These are phyloP conservation scores for Clathrus columnatus DNA, from an alignment of 768 basidiomycete genomes.

Conservation along the genomic window DNA sequence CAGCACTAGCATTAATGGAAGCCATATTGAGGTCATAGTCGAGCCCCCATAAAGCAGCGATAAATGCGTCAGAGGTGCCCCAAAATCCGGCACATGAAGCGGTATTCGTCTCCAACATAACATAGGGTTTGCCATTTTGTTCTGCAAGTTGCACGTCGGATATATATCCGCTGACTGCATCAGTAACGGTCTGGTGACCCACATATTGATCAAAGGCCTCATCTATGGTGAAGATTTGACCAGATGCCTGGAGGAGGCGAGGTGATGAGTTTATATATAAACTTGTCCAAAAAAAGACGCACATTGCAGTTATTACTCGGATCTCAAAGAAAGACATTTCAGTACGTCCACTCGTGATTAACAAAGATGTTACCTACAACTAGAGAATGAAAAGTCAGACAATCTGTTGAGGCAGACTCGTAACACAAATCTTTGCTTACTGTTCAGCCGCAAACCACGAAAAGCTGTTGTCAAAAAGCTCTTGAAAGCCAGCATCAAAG, in stretches of 20 bases:
- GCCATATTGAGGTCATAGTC: slow-evolving; percentile 57
- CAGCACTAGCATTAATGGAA: slow-evolving; percentile 41
- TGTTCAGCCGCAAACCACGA: slow-evolving; percentile 46
- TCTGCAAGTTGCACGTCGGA: slow-evolving; percentile 35
- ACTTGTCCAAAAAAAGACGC: not conserved
- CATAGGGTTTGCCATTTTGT: slow-evolving; percentile 33
- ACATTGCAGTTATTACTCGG: slow-evolving; percentile 7
- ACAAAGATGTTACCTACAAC: not conserved
- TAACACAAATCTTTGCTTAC: slow-evolving; percentile 26
- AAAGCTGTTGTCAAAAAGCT: slow-evolving; percentile 33
- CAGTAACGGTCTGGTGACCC: slow-evolving; percentile 44
- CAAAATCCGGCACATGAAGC: slow-evolving; percentile 41
- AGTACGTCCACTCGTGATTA: not conserved
- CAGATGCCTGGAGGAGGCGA: not conserved
- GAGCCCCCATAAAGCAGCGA: slow-evolving; percentile 52
- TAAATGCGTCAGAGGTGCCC: slow-evolving; percentile 50
- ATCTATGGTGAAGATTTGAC: not conserved
- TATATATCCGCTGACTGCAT: slow-evolving; percentile 45
- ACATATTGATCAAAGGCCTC: slow-evolving; percentile 39
- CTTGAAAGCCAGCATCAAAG: slow-evolving; percentile 44
- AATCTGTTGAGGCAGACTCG: not conserved
- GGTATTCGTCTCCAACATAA: slow-evolving; percentile 68
- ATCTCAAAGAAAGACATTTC: not conserved
- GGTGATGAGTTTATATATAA: not conserved
- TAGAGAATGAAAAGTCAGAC: not conserved